These are phyloP conservation scores for Xylaria bambusicola DNA, from an alignment of 495 filamentous ascomycete species.

Conservation along the genomic window DNA sequence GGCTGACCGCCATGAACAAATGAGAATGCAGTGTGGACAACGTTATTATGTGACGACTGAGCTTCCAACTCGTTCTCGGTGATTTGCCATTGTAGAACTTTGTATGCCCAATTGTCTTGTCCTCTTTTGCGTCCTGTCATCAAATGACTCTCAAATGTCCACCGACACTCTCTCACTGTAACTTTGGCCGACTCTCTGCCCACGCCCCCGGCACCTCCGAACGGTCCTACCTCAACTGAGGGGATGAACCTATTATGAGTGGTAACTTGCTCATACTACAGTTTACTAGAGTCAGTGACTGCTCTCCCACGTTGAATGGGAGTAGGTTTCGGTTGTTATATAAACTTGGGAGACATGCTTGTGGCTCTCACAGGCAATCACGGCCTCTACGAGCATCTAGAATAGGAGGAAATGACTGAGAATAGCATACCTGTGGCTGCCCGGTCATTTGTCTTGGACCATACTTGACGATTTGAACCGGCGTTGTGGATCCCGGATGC, in stretches of 20 bases:
- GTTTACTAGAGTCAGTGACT: too few relatives aligned
- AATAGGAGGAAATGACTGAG: too few relatives aligned
- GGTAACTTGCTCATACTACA: slow-evolving; percentile 10
- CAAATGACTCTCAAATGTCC: slow-evolving; percentile 16
- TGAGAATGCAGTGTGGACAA: slow-evolving; percentile 24
- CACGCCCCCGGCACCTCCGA: slow-evolving; percentile 9
- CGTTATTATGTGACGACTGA: slow-evolving; percentile 16
- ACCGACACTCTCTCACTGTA: slow-evolving; percentile 13
- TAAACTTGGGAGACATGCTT: too few relatives aligned
- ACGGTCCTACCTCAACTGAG: slow-evolving; percentile 9
- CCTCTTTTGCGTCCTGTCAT: slow-evolving; percentile 14
- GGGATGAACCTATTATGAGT: slow-evolving; percentile 9
- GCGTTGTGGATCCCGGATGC: neutral
- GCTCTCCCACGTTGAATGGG: too few relatives aligned
- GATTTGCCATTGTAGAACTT: slow-evolving; percentile 15
- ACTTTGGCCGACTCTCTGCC: slow-evolving; percentile 12
- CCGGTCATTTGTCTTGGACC: slow-evolving; percentile 21
- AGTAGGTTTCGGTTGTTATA: too few relatives aligned
- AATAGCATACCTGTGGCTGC: too few relatives aligned
- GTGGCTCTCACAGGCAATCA: too few relatives aligned
- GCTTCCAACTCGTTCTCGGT: slow-evolving; percentile 19
- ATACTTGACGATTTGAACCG: slow-evolving; percentile 24
- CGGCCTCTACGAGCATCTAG: too few relatives aligned
- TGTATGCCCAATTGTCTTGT: slow-evolving; percentile 19
- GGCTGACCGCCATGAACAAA: slow-evolving; percentile 24